Evolutionary conservation across 768 basidiomycete species (phyloP).

Genomic region (Strobilomyces dryophilus): DNA sequence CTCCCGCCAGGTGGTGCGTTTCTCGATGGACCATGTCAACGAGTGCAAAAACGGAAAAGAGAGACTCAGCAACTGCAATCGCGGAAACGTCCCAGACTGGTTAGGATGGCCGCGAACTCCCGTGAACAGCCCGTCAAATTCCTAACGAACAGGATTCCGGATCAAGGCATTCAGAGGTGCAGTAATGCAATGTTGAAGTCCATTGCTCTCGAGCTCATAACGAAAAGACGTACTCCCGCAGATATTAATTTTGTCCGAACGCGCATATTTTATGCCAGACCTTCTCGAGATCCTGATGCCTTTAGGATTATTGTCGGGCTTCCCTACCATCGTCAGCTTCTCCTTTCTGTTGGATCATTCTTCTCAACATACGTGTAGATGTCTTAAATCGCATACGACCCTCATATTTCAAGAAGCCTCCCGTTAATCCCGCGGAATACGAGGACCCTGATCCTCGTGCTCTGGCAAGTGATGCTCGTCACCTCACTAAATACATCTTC

Average conservation of each 20-base stretch:
- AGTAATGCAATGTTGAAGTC: background rate
- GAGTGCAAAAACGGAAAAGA: conserved; percentile 23
- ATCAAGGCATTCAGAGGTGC: conserved; percentile 22
- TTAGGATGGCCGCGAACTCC: background rate
- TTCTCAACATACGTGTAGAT: conserved; percentile 41
- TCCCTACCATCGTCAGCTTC: conserved; percentile 56
- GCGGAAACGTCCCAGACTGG: conserved; percentile 27
- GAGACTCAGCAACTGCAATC: conserved; percentile 16
- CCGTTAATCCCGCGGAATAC: conserved; percentile 25
- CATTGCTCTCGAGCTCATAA: conserved; percentile 2
- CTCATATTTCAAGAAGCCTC: conserved; percentile 35
- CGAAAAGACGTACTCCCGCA: conserved; percentile 40
- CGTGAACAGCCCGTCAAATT: conserved; percentile 4
- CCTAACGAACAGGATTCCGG: conserved; percentile 1
- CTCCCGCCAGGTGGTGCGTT: conserved; percentile 17
- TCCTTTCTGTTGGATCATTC: background rate
- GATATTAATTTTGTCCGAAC: conserved; percentile 51
- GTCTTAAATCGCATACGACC: conserved; percentile 56
- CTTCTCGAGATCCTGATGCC: conserved; percentile 47
- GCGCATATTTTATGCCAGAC: conserved; percentile 66
- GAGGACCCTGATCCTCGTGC: conserved; percentile 44
- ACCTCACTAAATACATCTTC: conserved; percentile 81
- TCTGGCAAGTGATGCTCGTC: conserved; percentile 50
- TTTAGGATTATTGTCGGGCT: conserved; percentile 58
- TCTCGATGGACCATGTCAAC: conserved; percentile 6